These are phyloP conservation scores for Leishmania turanica DNA, from an alignment of 208 protist genomes.

Conservation along the genomic window DNA sequence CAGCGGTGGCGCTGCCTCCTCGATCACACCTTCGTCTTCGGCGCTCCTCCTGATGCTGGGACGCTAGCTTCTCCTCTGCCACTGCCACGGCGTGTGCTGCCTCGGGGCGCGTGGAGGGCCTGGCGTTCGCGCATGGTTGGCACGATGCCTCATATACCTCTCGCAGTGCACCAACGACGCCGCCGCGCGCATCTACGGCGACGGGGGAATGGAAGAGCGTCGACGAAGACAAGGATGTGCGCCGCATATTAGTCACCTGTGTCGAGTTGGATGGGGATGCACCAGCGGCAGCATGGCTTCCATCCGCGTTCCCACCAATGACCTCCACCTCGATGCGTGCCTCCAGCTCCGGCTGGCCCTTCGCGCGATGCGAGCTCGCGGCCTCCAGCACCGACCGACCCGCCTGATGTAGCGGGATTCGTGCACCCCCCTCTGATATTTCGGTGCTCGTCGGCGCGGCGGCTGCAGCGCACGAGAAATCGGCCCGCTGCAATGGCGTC, in stretches of 20 bases:
- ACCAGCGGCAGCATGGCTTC: not conserved
- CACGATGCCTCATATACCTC: constrained; percentile 18
- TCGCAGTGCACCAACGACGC: not conserved
- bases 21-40: not conserved
- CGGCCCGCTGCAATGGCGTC: not conserved
- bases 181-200: not conserved
- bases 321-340: not conserved
- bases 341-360: not conserved
- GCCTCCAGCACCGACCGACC: not conserved
- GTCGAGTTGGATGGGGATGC: not conserved
- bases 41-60: no score
- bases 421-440: not conserved
- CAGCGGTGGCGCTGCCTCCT: not conserved
- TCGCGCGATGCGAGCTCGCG: not conserved
- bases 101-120: constrained; percentile 9
- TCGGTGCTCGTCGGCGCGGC: not conserved
- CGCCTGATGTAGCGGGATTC: not conserved
- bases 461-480: not conserved
- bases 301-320: not conserved
- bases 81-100: not conserved
- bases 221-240: not conserved
- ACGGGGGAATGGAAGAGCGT: not conserved
- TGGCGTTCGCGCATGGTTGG: constrained; percentile 6
- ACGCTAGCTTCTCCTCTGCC: not conserved
- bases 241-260: not conserved